Conservation (phyloP, 2,329 filamentous ascomycete genomes). For the Myriosclerotinia scirpicola region DNA sequence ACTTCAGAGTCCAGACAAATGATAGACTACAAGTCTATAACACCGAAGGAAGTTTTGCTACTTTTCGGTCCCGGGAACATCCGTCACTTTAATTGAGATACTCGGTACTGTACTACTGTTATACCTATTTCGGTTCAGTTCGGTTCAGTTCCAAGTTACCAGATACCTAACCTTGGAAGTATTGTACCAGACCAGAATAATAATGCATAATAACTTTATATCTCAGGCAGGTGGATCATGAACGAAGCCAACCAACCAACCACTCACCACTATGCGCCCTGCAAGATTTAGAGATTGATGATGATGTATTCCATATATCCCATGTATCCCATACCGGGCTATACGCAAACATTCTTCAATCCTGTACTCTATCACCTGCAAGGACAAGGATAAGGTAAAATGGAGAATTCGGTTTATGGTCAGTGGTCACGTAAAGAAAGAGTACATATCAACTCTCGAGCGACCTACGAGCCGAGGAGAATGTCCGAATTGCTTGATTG, state of each 20-base stretch:
- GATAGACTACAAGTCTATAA: too few relatives aligned
- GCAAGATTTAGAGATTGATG: not conserved
- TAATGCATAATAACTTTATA: too few relatives aligned
- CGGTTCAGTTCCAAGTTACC: too few relatives aligned
- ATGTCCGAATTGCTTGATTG: not conserved
- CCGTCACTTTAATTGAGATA: not conserved
- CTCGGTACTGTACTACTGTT: not conserved
- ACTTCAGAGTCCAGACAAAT: too few relatives aligned
- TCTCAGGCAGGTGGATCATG: not conserved
- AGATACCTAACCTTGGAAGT: too few relatives aligned
- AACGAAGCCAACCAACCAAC: too few relatives aligned
- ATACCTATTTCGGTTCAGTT: not conserved
- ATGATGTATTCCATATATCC: constrained; percentile 3
- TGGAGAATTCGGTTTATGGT: not conserved
- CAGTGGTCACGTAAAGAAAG: not conserved
- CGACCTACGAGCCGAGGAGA: not conserved
- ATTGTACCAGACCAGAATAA: too few relatives aligned
- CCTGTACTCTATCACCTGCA: not conserved
- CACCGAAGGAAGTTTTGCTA: too few relatives aligned
- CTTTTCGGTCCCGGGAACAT: not conserved
- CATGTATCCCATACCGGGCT: too few relatives aligned
- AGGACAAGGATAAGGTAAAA: constrained; percentile 8
- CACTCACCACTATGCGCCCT: too few relatives aligned
- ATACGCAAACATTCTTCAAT: constrained; percentile 9
- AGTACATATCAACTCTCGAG: too few relatives aligned